Conservation (phyloP, 2,329 filamentous ascomycete genomes). For the Byssochlamys sp. region DNA sequence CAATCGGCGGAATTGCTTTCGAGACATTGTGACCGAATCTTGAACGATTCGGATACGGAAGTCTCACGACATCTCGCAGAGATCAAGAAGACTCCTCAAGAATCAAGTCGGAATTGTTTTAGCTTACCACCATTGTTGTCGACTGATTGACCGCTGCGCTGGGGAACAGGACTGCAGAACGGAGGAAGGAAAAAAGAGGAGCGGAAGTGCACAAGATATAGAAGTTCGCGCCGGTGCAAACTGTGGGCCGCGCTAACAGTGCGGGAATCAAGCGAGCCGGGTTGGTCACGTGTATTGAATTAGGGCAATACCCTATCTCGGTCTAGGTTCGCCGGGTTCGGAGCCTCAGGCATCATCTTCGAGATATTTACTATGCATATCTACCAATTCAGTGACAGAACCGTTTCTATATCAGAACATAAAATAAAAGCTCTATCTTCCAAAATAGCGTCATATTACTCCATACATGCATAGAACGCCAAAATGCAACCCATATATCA, state of each 20-base stretch:
- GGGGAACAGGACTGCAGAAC: constrained; percentile 37
- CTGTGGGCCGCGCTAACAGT: constrained; percentile 26
- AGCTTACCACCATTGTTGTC: constrained; percentile 54
- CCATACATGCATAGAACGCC: background rate
- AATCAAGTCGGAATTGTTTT: constrained; percentile 34
- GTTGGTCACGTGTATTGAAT: background rate
- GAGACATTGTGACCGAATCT: constrained; percentile 20
- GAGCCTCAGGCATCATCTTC: too few relatives aligned
- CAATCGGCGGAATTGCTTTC: constrained; percentile 30
- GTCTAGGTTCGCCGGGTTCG: background rate
- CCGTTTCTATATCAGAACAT: too few relatives aligned
- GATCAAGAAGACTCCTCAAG: constrained; percentile 30
- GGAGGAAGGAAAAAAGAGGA: constrained; percentile 17
- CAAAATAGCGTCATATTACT: background rate
- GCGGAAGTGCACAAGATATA: constrained; percentile 13
- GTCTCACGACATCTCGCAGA: constrained; percentile 30
- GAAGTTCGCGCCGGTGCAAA: constrained; percentile 2
- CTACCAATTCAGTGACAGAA: too few relatives aligned
- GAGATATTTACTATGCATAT: too few relatives aligned
- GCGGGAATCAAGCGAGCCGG: constrained; percentile 6
- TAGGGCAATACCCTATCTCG: background rate
- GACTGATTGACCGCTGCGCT: constrained; percentile 43
- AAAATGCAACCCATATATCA: background rate
- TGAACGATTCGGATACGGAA: constrained; percentile 11
- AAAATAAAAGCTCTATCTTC: too few relatives aligned